Evolutionary conservation across 2,329 filamentous ascomycete species (phyloP), one percentile per base, ranked within the genome.

Genomic region (Botrytis galanthina): DNA sequence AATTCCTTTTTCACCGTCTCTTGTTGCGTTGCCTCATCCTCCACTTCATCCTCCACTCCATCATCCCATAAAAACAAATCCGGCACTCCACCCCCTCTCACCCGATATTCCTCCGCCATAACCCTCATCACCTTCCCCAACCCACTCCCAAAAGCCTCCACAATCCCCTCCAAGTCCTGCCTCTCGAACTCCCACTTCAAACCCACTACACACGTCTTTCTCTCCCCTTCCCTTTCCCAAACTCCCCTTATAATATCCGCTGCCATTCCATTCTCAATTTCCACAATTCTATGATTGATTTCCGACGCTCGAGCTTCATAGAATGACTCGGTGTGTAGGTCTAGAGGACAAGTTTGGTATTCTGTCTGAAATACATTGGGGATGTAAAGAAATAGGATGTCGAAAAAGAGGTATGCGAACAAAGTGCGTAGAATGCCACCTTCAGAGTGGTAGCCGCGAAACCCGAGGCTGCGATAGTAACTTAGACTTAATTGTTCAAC

Each of bases 301-400:
- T 97, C 95, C 6, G 92, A 94, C 51, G 92, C 90, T n/a, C 96
- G 89, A 1, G 91, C 90, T 0, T 93, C 89, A 80, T 93, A 98
- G 84, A 99, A 99, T 4, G 92, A 91, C 81, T 99, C 96, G 0
- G 95, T 97, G 80, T 97, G 92, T 9, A 99, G 85, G 81, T 99
- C 96, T 5, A 99, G 84, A 1, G 96, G 96, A 79, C 94, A 97
- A 0, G 94, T 97, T 82, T 99, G 96, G 81, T 93, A 99, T 1
- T 92, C 89, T 9, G 96, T 99, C 81, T 98, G 95, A 82, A 99
- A 99, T 72, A 99, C 95, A 78, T 98, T 97, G 39, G 96, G 95
- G 8, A 98, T 89, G 82, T 97, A 97, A 39, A 94, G 86, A 83
- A 98, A 98, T 10, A 99, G 85, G 37, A 98, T 89, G 82, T 99